Conservation (phyloP, 768 basidiomycete species). For the Xerocomus spinulosus region DNA sequence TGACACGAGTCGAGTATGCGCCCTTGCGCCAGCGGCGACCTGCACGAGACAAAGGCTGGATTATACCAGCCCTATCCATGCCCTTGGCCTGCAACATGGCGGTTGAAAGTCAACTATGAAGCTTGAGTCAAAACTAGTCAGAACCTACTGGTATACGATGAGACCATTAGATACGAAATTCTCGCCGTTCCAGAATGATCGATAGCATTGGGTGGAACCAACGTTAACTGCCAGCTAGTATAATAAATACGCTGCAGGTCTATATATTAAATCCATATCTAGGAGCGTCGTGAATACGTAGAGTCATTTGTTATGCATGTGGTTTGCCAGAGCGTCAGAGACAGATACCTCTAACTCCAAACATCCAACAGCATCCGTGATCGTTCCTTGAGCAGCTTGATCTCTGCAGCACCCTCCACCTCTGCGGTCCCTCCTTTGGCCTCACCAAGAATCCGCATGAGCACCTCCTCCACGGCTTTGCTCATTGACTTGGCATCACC, state of each 20-base stretch:
- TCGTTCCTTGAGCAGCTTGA: conserved; percentile 94
- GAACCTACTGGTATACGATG: background rate
- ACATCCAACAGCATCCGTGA: conserved; percentile 84
- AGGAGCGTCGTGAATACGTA: conserved; percentile 8
- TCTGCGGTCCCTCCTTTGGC: conserved; percentile 88
- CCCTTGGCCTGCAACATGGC: conserved; percentile 19
- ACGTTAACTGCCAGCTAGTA: no score
- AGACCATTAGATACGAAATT: no score
- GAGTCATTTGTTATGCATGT: conserved; percentile 4
- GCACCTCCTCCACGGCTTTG: conserved; percentile 87
- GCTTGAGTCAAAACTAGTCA: background rate
- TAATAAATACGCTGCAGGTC: conserved; percentile 10
- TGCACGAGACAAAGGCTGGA: conserved; percentile 13
- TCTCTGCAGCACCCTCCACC: conserved; percentile 85
- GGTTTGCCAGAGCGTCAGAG: no score
- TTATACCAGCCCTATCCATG: conserved; percentile 3
- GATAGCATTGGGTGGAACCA: no score
- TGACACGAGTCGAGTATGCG: conserved; percentile 6
- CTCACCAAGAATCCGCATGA: conserved; percentile 81
- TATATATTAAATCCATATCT: conserved; percentile 16
- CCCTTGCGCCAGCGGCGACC: conserved; percentile 1
- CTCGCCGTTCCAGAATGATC: no score
- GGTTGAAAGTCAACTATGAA: background rate
- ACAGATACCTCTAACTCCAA: conserved; percentile 78
- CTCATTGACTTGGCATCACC: conserved; percentile 97